Conservation (phyloP, 805 yeast genomes). For the Wickerhamiella siamensis region DNA sequence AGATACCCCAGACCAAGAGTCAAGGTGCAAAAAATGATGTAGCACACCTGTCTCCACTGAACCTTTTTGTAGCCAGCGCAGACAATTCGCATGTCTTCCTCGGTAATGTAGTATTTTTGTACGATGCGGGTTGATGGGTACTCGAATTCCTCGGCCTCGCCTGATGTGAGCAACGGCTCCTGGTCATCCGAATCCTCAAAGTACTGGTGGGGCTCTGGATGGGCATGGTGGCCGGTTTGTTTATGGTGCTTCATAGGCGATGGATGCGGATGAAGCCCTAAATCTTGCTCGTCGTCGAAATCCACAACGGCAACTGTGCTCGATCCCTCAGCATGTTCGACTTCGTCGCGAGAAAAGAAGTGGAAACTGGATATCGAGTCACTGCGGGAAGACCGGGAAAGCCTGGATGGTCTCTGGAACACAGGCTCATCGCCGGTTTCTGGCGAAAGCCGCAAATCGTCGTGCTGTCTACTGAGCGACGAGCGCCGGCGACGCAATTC, state of each 20-base stretch:
- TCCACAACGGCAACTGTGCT: conserved; percentile 53
- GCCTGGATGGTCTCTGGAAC: neutral
- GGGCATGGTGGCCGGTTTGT: neutral
- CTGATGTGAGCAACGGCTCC: neutral
- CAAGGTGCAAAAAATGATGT: conserved; percentile 37
- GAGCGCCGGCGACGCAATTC: conserved; percentile 10
- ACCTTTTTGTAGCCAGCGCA: conserved; percentile 76
- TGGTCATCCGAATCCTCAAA: conserved; percentile 3
- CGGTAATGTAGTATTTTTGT: conserved; percentile 85
- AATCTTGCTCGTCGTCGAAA: conserved; percentile 15
- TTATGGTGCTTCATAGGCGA: neutral
- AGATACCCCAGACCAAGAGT: conserved; percentile 66
- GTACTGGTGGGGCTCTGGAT: neutral
- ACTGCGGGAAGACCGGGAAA: neutral
- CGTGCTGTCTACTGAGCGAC: conserved; percentile 3
- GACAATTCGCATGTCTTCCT: conserved; percentile 88
- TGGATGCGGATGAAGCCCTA: neutral
- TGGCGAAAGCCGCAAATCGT: conserved; percentile 4
- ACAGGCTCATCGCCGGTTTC: neutral
- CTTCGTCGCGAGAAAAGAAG: conserved; percentile 72
- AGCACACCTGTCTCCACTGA: conserved; percentile 31
- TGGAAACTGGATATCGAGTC: conserved; percentile 31
- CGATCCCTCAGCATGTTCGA: conserved; percentile 71
- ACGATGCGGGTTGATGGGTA: conserved; percentile 19
- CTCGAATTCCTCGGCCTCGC: conserved; percentile 10